Percentiles rank a stretch among this genome's conserved stretches.
Conservation (phyloP, 2,329 filamentous ascomycete genomes). For the Apiospora phragmitis region DNA sequence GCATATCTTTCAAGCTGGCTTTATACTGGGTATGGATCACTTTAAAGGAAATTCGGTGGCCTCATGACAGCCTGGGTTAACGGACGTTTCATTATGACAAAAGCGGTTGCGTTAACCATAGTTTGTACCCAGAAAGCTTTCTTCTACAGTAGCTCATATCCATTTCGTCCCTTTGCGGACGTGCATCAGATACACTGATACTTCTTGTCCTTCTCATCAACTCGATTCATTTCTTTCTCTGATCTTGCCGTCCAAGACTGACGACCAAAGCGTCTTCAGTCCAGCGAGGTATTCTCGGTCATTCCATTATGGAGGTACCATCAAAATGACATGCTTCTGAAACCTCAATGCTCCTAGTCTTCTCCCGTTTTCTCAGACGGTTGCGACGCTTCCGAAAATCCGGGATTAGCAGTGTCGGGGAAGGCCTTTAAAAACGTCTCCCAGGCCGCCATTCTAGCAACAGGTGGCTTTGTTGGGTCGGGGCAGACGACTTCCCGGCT, state of each 20-base stretch:
- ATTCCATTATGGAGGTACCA: not conserved
- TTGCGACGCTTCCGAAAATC: too few species aligned
- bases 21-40: not conserved
- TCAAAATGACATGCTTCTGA: too few species aligned
- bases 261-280: too few species aligned
- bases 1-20: not conserved
- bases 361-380: too few species aligned
- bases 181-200: not conserved
- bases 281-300: not conserved
- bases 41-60: not conserved
- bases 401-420: too few species aligned
- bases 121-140: not conserved
- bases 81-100: not conserved
- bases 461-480: too few species aligned
- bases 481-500: too few species aligned
- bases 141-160: not conserved
- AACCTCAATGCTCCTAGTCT: too few species aligned
- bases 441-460: too few species aligned
- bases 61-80: not conserved
- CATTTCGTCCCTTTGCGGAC: not conserved
- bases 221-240: not conserved
- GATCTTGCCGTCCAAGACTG: too few species aligned
- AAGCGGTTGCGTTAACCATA: not conserved
- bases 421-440: too few species aligned
- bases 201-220: not conserved